Evolutionary conservation across 495 filamentous ascomycete species (phyloP), one percentile per base, ranked within the genome.

Genomic region (Paragyromitra xinjiangensis): DNA sequence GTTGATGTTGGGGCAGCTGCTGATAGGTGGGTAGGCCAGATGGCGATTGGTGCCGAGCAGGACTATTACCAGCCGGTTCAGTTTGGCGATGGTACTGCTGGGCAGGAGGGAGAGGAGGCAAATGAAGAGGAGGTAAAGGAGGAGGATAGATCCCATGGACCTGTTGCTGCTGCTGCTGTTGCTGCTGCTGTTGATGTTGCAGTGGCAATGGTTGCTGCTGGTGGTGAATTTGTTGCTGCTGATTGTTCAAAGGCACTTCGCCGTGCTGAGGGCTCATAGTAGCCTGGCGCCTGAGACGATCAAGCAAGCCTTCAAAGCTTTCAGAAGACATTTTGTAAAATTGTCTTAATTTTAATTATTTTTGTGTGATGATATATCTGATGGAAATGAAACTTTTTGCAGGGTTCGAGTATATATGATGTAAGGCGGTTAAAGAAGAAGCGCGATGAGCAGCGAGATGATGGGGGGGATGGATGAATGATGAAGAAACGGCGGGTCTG

Each of bases 381-480:
- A 56, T 71, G 58, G 16, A 61, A 69, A 70, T 68, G 44, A 64
- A 65, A 53, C 59, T 61, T 50, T 77, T 64, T 66, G 69, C 74
- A 77, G 42, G 59, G 59, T 73, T 69, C 6, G 72, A 62, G 42
- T 39, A 75, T 77, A 70, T 68, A 79, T 76, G 69, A 78, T 84
- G 83, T 71, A 80, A 78, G 78, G 80, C 55, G 82, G 71, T 70
- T 69, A 78, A 64, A 79, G 61, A 73, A 77, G 82, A 76, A 80
- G 66, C 50, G 80, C 77, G 83, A 77, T 81, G 76, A 83, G 75
- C 62, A 72, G 40, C 34, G 69, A 73, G 69, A 71, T 67, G 69
- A 61, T 73, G 58, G 62, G 62, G 75, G 53, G 48, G 44, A 51
- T 34, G 29, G 19, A 62, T 64, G 75, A 62, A 45, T 62, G 44